A percentile compares a stretch with the other conserved stretches of the same genome.
Conservation (phyloP, 768 basidiomycete genomes). For the Lactifluus subvellereus region DNA sequence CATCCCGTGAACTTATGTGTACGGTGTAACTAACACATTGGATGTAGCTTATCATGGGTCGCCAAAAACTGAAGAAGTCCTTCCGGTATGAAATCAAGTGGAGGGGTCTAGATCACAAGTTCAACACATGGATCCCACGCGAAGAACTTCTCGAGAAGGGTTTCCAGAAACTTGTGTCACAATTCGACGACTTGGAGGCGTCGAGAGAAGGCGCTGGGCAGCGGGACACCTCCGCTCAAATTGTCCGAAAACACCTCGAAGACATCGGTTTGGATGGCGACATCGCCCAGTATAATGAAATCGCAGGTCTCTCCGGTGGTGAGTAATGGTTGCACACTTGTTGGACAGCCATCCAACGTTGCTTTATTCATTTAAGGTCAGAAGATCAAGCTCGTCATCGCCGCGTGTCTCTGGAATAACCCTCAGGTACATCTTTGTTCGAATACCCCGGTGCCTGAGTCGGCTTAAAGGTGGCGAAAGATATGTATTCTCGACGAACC, state of each 20-base stretch:
- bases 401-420: slow-evolving; percentile 94
- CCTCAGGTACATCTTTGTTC: slow-evolving; percentile 55
- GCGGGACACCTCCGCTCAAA: slow-evolving; percentile 73
- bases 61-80: slow-evolving; percentile 95
- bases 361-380: slow-evolving; percentile 50
- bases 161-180: slow-evolving; percentile 83
- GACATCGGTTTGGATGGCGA: slow-evolving; percentile 96
- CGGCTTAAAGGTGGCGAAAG: slow-evolving; percentile 29
- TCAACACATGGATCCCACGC: slow-evolving; percentile 88
- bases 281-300: slow-evolving; percentile 98
- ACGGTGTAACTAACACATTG: neutral
- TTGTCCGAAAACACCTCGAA: slow-evolving; percentile 88
- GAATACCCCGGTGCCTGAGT: slow-evolving; percentile 8
- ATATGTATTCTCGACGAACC: slow-evolving; percentile 84
- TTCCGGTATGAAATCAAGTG: slow-evolving; percentile 92
- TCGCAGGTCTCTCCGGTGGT: slow-evolving; percentile 91
- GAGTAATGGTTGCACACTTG: slow-evolving; percentile 21
- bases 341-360: slow-evolving; percentile 1
- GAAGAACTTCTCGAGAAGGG: slow-evolving; percentile 83
- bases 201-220: slow-evolving; percentile 92
- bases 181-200: slow-evolving; percentile 95
- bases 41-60: slow-evolving; percentile 74
- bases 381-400: slow-evolving; percentile 95
- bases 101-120: slow-evolving; percentile 76
- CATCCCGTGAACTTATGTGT: slow-evolving; percentile 4